Percentiles rank a stretch among this genome's conserved stretches.
phyloP scores from a whole-genome alignment of 1,284 basidiomycete species.

The Sanguinoderma infundibulare region DNA sequence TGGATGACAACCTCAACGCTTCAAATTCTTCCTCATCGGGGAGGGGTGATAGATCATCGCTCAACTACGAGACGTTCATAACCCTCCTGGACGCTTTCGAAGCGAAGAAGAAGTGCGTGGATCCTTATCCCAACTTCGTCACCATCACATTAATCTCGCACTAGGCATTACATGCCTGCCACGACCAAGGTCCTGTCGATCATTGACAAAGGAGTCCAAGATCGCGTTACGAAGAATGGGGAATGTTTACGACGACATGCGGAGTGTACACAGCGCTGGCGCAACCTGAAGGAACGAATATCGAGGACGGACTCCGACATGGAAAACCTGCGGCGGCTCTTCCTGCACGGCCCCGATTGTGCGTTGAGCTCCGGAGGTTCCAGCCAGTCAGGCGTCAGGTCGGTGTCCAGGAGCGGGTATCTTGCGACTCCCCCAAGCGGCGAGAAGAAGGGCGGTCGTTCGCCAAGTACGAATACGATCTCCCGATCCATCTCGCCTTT shows the following conservation, averaged over 20 bases:
- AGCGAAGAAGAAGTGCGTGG: slow-evolving; percentile 81
- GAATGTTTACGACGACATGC: slow-evolving; percentile 88
- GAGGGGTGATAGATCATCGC: slow-evolving; percentile 54
- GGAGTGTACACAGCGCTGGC: slow-evolving; percentile 86
- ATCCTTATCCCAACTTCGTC: slow-evolving; percentile 1
- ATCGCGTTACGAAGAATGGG: slow-evolving; percentile 92
- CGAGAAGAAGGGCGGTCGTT: slow-evolving; percentile 42
- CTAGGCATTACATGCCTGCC: slow-evolving; percentile 89
- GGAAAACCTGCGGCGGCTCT: slow-evolving; percentile 67
- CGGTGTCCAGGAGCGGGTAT: slow-evolving; percentile 56
- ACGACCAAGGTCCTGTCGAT: slow-evolving; percentile 92
- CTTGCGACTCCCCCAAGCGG: slow-evolving; percentile 66
- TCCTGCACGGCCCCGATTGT: slow-evolving; percentile 53
- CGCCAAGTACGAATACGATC: slow-evolving; percentile 57
- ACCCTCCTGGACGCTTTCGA: slow-evolving; percentile 74
- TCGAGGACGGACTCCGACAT: slow-evolving; percentile 81
- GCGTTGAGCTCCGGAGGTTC: slow-evolving; percentile 70
- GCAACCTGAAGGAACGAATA: slow-evolving; percentile 76
- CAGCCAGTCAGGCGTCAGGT: slow-evolving; percentile 58
- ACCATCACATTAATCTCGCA: slow-evolving; percentile 12
- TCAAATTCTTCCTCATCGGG: slow-evolving; percentile 50
- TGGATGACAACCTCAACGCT: slow-evolving; percentile 50
- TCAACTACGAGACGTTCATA: slow-evolving; percentile 65
- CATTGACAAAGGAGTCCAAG: slow-evolving; percentile 90
- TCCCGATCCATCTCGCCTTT: slow-evolving; percentile 80